Evolutionary conservation across 257 asterid species (phyloP).

Genomic region (Striga asiatica): DNA sequence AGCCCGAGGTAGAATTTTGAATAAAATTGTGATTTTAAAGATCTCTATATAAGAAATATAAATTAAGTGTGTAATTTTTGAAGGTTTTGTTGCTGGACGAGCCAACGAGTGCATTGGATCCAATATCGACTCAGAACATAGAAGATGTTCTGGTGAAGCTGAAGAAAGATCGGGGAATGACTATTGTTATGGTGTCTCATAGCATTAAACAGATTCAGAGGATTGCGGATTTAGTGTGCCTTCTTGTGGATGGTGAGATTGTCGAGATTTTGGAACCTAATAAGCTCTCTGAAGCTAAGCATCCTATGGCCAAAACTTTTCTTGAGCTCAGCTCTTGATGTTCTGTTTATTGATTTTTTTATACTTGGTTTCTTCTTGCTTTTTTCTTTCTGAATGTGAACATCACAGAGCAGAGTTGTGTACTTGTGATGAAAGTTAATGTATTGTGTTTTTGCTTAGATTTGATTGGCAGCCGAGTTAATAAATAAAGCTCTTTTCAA

Average conservation of each 20-base stretch:
- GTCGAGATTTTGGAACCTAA: slow-evolving; percentile 54
- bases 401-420: neutral
- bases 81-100: slow-evolving; percentile 68
- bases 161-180: slow-evolving; percentile 45
- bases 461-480: no score
- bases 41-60: no score
- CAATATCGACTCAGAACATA: slow-evolving; percentile 61
- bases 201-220: slow-evolving; percentile 70
- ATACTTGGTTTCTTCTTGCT: neutral
- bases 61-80: no score
- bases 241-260: slow-evolving; percentile 55
- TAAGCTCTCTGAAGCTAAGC: slow-evolving; percentile 50
- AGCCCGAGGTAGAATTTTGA: slow-evolving; percentile 43
- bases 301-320: slow-evolving; percentile 62
- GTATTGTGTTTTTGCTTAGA: no score
- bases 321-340: slow-evolving; percentile 41
- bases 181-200: slow-evolving; percentile 55
- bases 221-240: slow-evolving; percentile 63
- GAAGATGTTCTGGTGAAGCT: slow-evolving; percentile 56
- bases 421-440: neutral
- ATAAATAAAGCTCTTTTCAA: no score
- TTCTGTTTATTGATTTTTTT: slow-evolving; percentile 3
- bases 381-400: neutral
- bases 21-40: neutral
- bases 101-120: slow-evolving; percentile 77